Evolutionary conservation across 257 asterid species (phyloP), one percentile per base, ranked within the genome.

Genomic region (Lantana camara): DNA sequence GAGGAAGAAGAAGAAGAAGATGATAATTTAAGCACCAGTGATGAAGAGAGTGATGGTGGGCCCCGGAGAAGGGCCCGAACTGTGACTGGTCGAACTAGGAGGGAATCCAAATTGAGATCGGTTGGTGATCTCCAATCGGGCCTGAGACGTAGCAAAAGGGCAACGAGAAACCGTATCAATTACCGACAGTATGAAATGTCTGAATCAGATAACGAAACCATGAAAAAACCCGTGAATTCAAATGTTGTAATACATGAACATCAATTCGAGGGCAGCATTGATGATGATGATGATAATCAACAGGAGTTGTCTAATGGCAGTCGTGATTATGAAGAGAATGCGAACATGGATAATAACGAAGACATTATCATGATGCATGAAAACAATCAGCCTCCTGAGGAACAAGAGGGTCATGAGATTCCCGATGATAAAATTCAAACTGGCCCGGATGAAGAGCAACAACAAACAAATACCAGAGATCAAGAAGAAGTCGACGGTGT

Each of bases 71-170:
- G 40, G 40, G 11, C 73, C 60, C 83, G 74, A 75, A 60, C 78
- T 60, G 41, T 80, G 51, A 75, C 77, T 0, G 86, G 92, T 37
- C 89, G 96, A 17, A 81, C 93, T 22, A 79, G 96, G 70, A 81
- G 96, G 71, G 93, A 72, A 63, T 72, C 89, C 42, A 93, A 82
- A 67, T 60, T 75, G 76, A 83, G 96, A 76, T 76, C 89, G 0
- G 96, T 79, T 30, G 85, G 51, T 52, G 83, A 79, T 51, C 79
- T 77, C 30, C 95, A 85, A 42, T 67, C 81, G 3, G 96, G 97
- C 59, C 85, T 90, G 55, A 78, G 99, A 70, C 96, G 97, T 5
- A 94, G 99, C 63, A 86, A 88, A 54, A 78, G 99, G 81, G 85
- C 96, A 22, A 83, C 92, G 35, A 79, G 93, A 62, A 90, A 88